Percentiles rank a stretch among this genome's conserved stretches.
Conservation (phyloP, 208 protist genomes). For the Acanthamoeba sp. region DNA sequence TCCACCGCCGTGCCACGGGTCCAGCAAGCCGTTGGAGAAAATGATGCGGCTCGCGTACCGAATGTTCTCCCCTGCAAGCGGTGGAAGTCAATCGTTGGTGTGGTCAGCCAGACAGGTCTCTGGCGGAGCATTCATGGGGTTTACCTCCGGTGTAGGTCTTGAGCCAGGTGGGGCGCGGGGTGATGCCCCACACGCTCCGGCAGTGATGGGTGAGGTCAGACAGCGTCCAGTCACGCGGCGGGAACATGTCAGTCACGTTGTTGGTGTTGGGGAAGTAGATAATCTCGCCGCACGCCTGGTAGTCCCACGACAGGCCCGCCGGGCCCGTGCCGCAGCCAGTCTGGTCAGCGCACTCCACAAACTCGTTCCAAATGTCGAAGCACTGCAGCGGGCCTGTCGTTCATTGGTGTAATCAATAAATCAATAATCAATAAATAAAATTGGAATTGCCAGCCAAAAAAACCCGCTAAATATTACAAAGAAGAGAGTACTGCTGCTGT, state of each 20-base stretch:
- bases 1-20: constrained; percentile 90
- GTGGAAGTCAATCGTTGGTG: too few relatives aligned
- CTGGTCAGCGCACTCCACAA: constrained; percentile 73
- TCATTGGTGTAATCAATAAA: not conserved
- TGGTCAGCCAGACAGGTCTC: too few relatives aligned
- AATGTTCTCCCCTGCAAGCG: constrained; percentile 50
- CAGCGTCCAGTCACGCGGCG: constrained; percentile 21
- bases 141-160: constrained; percentile 76
- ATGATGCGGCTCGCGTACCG: constrained; percentile 90
- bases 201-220: constrained; percentile 43
- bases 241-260: constrained; percentile 85
- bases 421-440: not conserved
- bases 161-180: constrained; percentile 79
- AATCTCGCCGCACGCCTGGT: constrained; percentile 89
- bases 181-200: constrained; percentile 61
- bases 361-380: constrained; percentile 69
- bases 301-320: constrained; percentile 85
- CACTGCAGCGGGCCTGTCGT: constrained; percentile 14
- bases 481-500: constrained; percentile 36
- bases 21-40: constrained; percentile 91
- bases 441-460: not conserved
- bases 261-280: constrained; percentile 85
- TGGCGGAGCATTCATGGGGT: too few relatives aligned
- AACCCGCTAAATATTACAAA: not conserved
- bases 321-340: constrained; percentile 61